Conservation (phyloP, 2,329 filamentous ascomycete species). For the Ophiostoma ips region DNA sequence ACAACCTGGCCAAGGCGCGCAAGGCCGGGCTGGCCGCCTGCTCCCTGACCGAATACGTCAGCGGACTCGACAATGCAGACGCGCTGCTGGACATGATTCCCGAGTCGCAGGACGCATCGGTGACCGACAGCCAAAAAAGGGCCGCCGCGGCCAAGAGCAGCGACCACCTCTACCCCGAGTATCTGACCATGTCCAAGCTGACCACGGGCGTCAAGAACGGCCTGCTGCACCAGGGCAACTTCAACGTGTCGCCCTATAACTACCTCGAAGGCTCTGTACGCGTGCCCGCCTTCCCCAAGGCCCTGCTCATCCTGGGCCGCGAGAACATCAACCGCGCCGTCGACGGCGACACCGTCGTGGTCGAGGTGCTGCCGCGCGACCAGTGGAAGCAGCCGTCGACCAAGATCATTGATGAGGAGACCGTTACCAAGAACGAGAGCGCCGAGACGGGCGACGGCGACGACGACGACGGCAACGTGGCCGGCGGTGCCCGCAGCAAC, state of each 20-base stretch:
- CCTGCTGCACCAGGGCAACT: slow-evolving; percentile 82
- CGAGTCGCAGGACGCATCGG: slow-evolving; percentile 55
- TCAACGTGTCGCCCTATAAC: slow-evolving; percentile 95
- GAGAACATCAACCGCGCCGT: slow-evolving; percentile 95
- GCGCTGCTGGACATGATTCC: slow-evolving; percentile 87
- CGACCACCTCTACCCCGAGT: slow-evolving; percentile 75
- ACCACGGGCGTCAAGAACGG: slow-evolving; percentile 86
- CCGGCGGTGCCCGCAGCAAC: background rate
- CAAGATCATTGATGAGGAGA: slow-evolving; percentile 90
- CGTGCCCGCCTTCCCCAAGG: slow-evolving; percentile 78
- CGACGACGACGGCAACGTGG: slow-evolving; percentile 25
- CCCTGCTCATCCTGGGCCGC: slow-evolving; percentile 73
- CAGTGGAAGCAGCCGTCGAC: slow-evolving; percentile 96
- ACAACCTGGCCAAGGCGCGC: slow-evolving; percentile 72
- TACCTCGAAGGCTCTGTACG: slow-evolving; percentile 90
- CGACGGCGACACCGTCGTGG: slow-evolving; percentile 81
- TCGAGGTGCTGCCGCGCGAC: slow-evolving; percentile 83
- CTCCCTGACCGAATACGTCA: slow-evolving; percentile 66
- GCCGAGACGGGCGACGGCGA: slow-evolving; percentile 63
- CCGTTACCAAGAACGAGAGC: slow-evolving; percentile 84
- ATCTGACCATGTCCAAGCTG: slow-evolving; percentile 79
- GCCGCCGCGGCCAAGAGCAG: slow-evolving; percentile 21
- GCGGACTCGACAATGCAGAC: slow-evolving; percentile 70
- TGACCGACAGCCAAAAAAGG: slow-evolving; percentile 36
- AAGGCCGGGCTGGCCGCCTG: slow-evolving; percentile 57